Evolutionary conservation across 2,329 filamentous ascomycete genomes (phyloP).

Genomic region (Madurella mycetomatis): DNA sequence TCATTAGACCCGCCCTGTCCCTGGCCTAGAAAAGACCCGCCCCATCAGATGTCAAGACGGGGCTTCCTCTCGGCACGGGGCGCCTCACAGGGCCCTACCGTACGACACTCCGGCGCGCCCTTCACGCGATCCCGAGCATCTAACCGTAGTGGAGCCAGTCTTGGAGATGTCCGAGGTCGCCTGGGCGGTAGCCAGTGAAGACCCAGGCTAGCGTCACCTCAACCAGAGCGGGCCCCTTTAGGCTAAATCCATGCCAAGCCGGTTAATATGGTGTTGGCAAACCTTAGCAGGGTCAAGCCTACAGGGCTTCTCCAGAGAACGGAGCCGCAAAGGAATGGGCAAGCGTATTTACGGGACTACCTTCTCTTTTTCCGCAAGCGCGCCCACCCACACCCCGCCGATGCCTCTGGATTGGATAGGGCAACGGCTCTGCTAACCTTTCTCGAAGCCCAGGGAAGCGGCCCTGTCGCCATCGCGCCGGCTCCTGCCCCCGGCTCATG

Average conservation of each 20-base stretch:
- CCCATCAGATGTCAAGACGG: not conserved
- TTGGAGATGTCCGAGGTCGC: not conserved
- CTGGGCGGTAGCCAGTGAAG: not conserved
- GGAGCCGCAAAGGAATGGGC: constrained; percentile 13
- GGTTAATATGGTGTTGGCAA: constrained; percentile 16
- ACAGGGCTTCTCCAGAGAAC: not conserved
- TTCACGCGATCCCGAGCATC: not conserved
- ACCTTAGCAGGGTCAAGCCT: constrained; percentile 1
- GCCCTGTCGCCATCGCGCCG: not conserved
- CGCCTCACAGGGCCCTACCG: not conserved
- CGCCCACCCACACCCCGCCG: constrained; percentile 1
- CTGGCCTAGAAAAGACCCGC: not conserved
- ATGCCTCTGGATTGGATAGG: constrained; percentile 5
- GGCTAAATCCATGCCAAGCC: constrained; percentile 20
- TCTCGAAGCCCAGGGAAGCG: constrained; percentile 12
- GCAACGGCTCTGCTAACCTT: constrained; percentile 12
- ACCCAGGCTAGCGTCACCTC: constrained; percentile 1
- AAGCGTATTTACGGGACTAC: not conserved
- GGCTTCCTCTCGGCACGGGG: not conserved
- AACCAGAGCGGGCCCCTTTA: constrained; percentile 10
- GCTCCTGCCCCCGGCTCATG: not conserved
- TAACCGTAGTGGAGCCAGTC: not conserved
- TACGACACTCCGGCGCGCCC: not conserved
- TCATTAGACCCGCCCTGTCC: not conserved
- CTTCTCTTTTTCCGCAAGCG: not conserved